Evolutionary conservation across 1,139 yeast genomes (phyloP).

Genomic region (Entelexis paramagnoliae): DNA sequence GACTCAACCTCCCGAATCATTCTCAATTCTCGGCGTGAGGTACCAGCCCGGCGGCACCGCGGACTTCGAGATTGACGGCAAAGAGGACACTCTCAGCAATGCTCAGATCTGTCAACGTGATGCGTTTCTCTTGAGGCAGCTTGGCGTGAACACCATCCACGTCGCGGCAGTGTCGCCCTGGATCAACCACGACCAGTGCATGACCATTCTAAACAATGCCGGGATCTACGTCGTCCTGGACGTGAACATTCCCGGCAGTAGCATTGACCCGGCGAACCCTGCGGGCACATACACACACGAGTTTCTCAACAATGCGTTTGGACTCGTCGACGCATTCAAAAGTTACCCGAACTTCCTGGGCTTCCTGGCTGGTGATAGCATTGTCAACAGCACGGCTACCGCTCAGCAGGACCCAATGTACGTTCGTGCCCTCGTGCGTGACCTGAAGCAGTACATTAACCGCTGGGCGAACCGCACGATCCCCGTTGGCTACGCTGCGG

Average conservation of each 20-base stretch:
- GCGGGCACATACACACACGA: constrained; percentile 64
- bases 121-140: constrained; percentile 56
- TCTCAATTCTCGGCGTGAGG: constrained; percentile 51
- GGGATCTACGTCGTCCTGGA: constrained; percentile 87
- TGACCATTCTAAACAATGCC: constrained; percentile 81
- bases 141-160: constrained; percentile 75
- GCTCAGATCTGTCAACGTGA: constrained; percentile 63
- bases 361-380: constrained; percentile 90
- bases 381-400: constrained; percentile 68
- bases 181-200: constrained; percentile 77
- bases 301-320: constrained; percentile 67
- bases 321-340: constrained; percentile 72
- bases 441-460: constrained; percentile 61
- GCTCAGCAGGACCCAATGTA: constrained; percentile 45
- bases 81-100: constrained; percentile 64
- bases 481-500: constrained; percentile 95
- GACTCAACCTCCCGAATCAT: constrained; percentile 39
- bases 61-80: constrained; percentile 36
- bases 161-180: constrained; percentile 79
- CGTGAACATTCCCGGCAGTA: constrained; percentile 83
- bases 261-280: constrained; percentile 79
- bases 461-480: constrained; percentile 51
- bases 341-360: constrained; percentile 82
- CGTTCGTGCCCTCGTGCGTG: constrained; percentile 69
- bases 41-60: constrained; percentile 90